Conservation (phyloP, 805 yeast genomes). For the Brettanomyces nanus region DNA sequence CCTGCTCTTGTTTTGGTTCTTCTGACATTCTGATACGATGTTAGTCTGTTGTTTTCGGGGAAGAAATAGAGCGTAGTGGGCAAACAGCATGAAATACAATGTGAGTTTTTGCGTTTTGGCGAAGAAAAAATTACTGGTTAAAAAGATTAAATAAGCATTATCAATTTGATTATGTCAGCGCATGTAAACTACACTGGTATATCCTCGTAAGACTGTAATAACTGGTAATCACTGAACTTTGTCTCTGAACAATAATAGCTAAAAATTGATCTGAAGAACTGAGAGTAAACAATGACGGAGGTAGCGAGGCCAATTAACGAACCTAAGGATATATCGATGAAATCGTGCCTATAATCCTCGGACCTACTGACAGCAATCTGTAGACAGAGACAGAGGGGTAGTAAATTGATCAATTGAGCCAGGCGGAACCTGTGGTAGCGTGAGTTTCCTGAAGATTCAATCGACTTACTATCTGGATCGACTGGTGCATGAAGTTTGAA, state of each 20-base stretch:
- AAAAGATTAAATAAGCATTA: too few species aligned
- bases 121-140: too few species aligned
- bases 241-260: conserved; percentile 3
- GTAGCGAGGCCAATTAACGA: conserved; percentile 49
- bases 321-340: conserved; percentile 71
- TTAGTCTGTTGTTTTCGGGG: too few species aligned
- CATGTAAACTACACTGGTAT: conserved; percentile 6
- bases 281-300: conserved; percentile 30
- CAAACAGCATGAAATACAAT: too few species aligned
- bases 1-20: conserved; percentile 45
- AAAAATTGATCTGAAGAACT: conserved; percentile 17
- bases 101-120: too few species aligned
- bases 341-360: conserved; percentile 88
- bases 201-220: conserved; percentile 5
- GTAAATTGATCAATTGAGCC: conserved; percentile 13
- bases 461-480: not conserved
- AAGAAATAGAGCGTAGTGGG: too few species aligned
- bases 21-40: conserved; percentile 29
- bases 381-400: conserved; percentile 57
- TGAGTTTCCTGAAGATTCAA: not conserved
- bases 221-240: conserved; percentile 3
- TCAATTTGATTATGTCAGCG: too few species aligned
- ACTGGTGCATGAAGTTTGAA: not conserved
- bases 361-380: conserved; percentile 75
- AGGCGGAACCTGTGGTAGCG: conserved; percentile 6